Conservation (phyloP, 2,329 filamentous ascomycete species). For the Claviceps spartinae region DNA sequence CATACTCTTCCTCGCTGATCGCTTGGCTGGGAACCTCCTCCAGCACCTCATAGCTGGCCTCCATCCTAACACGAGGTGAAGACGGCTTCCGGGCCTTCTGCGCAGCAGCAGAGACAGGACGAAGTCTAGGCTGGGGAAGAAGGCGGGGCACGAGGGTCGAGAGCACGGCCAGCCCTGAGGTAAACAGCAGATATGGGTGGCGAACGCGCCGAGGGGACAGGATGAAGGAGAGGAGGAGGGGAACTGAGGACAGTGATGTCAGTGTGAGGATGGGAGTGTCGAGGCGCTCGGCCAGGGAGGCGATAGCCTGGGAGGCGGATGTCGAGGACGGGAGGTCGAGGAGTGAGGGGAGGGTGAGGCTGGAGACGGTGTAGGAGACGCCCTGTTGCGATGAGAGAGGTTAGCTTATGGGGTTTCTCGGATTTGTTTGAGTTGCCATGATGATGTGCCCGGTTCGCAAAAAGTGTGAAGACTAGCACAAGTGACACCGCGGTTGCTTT, state of each 20-base stretch:
- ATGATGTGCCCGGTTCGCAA: background rate
- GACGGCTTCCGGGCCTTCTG: slow-evolving; percentile 17
- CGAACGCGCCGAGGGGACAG: slow-evolving; percentile 61
- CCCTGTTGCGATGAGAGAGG: slow-evolving; percentile 41
- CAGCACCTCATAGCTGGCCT: slow-evolving; percentile 60
- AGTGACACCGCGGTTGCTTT: too few species aligned
- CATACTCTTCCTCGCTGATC: slow-evolving; percentile 36
- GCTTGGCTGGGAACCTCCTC: slow-evolving; percentile 37
- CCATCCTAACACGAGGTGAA: slow-evolving; percentile 36
- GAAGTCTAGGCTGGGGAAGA: slow-evolving; percentile 23
- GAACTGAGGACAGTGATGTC: slow-evolving; percentile 52
- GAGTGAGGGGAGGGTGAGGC: slow-evolving; percentile 66
- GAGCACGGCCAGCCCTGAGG: slow-evolving; percentile 52
- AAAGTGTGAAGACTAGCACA: too few species aligned
- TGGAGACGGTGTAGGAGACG: slow-evolving; percentile 72
- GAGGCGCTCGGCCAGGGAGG: slow-evolving; percentile 49
- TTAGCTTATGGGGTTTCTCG: slow-evolving; percentile 4
- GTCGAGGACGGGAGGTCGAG: slow-evolving; percentile 66
- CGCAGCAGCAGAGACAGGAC: slow-evolving; percentile 12
- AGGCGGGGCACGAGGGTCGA: slow-evolving; percentile 41
- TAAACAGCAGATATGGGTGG: slow-evolving; percentile 88
- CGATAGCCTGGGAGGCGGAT: slow-evolving; percentile 56
- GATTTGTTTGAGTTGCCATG: background rate
- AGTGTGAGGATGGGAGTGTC: slow-evolving; percentile 54
- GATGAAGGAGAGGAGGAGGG: slow-evolving; percentile 64